Base-by-base conservation (phyloP, 352 stramenopile species). In the Globisporangium mamillatum region DNA sequence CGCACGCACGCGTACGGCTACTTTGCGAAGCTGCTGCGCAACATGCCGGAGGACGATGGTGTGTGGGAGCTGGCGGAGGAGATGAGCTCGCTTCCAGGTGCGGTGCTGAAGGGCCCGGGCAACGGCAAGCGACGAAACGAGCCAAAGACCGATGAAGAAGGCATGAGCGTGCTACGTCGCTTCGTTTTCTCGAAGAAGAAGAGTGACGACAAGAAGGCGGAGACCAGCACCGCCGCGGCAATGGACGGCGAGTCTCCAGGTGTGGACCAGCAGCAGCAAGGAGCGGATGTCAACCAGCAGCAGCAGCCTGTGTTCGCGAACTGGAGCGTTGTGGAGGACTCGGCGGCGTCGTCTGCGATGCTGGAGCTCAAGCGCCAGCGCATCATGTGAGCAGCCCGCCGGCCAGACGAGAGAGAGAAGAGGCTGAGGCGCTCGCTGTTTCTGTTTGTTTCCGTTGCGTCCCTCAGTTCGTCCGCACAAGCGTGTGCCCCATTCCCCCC, bases 1-100 rank as follows among this genome's bases (percentile, higher is more conserved):
- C 84, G 87, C 59, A 94, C 87, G 6, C 87, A 94, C 69, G 87
- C 87, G n/a, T 94, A 94, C 70, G 87, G 87, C 4, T 94, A 94
- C 75, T 94, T 94, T 71, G 87, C 87, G 61, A 94, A 94, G 68
- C 73, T 94, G 38, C 74, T 94, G 38, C 81, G 87, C 16, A 94
- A 94, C 65, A 92, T 94, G 84, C 87, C 87, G 1, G 87, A 94
- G 69, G 86, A 94, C 41, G 86, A 94, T 53, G 82, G 80, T 1
- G 86, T 91, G 55, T 94, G 86, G 86, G 86, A 91, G 63, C 74
- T 92, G 2, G 86, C 86, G 0, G 82, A 94, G 38, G 84, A 91
- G 60, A 89, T 92, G 81, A 94, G 84, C 61, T 92, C 84, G 7
- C 66, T 94, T 2, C 86, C 86, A 0, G 85, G 86, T 20, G 80